Percentiles rank a stretch among this genome's conserved stretches.
phyloP scores from a whole-genome alignment of 129 eudicot genomes.

The Flaveria sonorensis region DNA sequence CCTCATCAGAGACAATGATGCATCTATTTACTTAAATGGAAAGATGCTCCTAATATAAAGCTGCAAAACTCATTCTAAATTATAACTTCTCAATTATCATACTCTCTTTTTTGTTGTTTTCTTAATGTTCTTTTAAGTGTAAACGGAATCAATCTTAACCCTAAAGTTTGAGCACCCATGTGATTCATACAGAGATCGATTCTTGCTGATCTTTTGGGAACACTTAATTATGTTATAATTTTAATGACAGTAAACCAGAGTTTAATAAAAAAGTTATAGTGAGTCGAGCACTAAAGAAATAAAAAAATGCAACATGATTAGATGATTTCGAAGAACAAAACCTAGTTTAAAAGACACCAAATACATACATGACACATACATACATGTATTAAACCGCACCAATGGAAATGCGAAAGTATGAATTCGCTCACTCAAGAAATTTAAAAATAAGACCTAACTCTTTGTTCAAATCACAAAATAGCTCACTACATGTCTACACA shows the following conservation, averaged over 20 bases:
- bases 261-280: not conserved
- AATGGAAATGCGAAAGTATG: too few species aligned
- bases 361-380: too few species aligned
- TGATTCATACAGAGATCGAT: constrained; percentile 18
- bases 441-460: too few species aligned
- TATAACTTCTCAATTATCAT: constrained; percentile 26
- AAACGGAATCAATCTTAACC: constrained; percentile 36
- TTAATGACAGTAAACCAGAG: not conserved
- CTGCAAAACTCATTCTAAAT: constrained; percentile 30
- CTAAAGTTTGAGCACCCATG: constrained; percentile 33
- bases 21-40: not conserved
- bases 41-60: constrained; percentile 31
- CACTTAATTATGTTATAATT: constrained; percentile 12
- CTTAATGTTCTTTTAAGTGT: constrained; percentile 24
- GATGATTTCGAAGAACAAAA: too few species aligned
- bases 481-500: too few species aligned
- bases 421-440: too few species aligned
- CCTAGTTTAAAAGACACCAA: too few species aligned
- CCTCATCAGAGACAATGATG: constrained; percentile 40
- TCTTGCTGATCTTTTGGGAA: constrained; percentile 30
- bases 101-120: constrained; percentile 17
- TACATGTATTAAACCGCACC: too few species aligned
- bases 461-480: too few species aligned
- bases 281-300: too few species aligned
- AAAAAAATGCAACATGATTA: too few species aligned